phyloP scores from a whole-genome alignment of 2,329 filamentous ascomycete genomes.

The Nannizziopsis arthrosporioides region DNA sequence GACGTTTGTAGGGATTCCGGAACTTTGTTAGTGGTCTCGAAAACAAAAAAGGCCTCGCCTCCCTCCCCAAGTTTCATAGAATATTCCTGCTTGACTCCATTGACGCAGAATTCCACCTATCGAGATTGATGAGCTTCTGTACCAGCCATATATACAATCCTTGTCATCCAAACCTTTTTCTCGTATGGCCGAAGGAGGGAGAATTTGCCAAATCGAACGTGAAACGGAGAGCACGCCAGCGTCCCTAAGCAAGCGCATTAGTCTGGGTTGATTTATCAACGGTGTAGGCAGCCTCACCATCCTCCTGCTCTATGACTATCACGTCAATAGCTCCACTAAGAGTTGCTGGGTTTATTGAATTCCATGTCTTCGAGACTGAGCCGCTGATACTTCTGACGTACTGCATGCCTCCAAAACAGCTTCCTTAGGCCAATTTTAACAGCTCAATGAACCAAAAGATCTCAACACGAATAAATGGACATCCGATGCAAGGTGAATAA shows the following conservation, averaged over 20 bases:
- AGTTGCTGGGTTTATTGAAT: conserved; percentile 96
- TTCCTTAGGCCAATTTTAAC: background rate
- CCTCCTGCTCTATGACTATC: conserved; percentile 92
- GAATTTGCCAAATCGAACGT: conserved; percentile 98
- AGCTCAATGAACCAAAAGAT: background rate
- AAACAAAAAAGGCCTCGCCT: conserved; percentile 97
- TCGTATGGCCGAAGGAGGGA: conserved; percentile 87
- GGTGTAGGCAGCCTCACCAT: conserved; percentile 46
- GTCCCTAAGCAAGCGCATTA: conserved; percentile 35
- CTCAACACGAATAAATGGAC: background rate
- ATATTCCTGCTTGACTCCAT: conserved; percentile 81
- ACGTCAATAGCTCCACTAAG: conserved; percentile 97
- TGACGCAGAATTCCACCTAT: conserved; percentile 85
- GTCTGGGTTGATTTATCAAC: background rate
- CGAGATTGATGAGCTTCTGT: background rate
- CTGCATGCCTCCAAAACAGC: conserved; percentile 57
- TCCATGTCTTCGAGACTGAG: conserved; percentile 97
- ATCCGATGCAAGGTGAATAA: no score
- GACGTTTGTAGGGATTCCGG: conserved; percentile 92
- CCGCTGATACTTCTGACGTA: conserved; percentile 94
- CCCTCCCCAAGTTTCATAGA: conserved; percentile 97
- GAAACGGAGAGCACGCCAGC: conserved; percentile 88
- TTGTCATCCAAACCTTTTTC: conserved; percentile 57
- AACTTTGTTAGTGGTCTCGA: conserved; percentile 84
- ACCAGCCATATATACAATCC: background rate